These are phyloP conservation scores for Melastoma malabathricum DNA, from an alignment of 345 rosid species.

Conservation along the genomic window DNA sequence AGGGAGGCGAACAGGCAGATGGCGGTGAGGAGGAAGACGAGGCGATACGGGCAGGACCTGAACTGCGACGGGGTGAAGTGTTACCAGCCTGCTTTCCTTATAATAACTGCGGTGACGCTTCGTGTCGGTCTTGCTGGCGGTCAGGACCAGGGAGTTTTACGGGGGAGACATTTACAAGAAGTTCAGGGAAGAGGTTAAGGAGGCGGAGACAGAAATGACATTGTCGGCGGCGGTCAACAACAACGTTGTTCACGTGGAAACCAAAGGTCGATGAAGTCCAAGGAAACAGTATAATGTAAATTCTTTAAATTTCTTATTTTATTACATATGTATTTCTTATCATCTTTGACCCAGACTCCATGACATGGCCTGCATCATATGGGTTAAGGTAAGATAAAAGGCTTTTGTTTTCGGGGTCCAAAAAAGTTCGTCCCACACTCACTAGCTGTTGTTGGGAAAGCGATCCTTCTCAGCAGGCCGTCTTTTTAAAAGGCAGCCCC, in stretches of 20 bases:
- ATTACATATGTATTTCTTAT: no score
- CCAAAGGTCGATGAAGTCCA: no score
- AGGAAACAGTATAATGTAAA: no score
- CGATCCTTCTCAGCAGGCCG: no score
- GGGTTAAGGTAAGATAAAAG: no score
- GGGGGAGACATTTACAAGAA: conserved; percentile 50
- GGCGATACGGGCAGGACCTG: conserved; percentile 20
- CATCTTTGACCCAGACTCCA: no score
- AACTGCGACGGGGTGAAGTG: conserved; percentile 39
- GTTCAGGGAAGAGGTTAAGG: conserved; percentile 31
- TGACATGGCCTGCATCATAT: no score
- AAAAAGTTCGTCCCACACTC: no score
- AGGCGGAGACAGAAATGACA: conserved; percentile 29
- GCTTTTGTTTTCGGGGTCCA: no score
- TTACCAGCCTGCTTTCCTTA: conserved; percentile 40
- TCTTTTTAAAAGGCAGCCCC: no score
- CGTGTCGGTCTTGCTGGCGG: conserved; percentile 36
- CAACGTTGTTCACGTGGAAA: background rate
- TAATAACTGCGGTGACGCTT: conserved; percentile 36
- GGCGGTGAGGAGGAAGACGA: conserved; percentile 12
- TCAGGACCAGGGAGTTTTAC: conserved; percentile 49
- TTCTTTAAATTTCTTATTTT: no score
- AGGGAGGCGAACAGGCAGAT: conserved; percentile 38
- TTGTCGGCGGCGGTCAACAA: conserved; percentile 1
- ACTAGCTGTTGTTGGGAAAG: no score